phyloP scores from a whole-genome alignment of 1,284 basidiomycete species.

The Ganoderma meredithae region DNA sequence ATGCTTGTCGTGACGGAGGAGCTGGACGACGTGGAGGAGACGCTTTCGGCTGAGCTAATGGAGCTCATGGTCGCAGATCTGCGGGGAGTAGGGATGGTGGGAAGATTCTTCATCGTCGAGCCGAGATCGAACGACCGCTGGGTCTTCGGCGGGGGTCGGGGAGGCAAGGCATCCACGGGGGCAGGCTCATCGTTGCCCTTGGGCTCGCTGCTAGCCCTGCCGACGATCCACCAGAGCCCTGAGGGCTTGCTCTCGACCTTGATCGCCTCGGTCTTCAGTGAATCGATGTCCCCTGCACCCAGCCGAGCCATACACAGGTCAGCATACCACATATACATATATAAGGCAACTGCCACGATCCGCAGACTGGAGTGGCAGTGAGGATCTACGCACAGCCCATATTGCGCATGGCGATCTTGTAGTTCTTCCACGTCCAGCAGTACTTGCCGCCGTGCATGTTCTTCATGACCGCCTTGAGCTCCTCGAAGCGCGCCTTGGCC shows the following conservation, averaged over 20 bases:
- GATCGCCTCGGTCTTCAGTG: slow-evolving; percentile 61
- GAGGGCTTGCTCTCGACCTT: slow-evolving; percentile 63
- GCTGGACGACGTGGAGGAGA: slow-evolving; percentile 34
- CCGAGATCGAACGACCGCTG: slow-evolving; percentile 37
- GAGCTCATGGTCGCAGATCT: slow-evolving; percentile 39
- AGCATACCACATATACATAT: slow-evolving; percentile 1
- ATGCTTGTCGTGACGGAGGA: slow-evolving; percentile 25
- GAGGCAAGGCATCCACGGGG: slow-evolving; percentile 20
- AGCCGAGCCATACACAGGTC: slow-evolving; percentile 15
- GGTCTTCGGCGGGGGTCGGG: slow-evolving; percentile 33
- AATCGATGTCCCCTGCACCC: slow-evolving; percentile 65
- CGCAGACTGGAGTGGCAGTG: slow-evolving; percentile 9
- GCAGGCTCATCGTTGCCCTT: slow-evolving; percentile 41
- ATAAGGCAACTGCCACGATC: background rate
- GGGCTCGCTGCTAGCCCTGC: slow-evolving; percentile 47
- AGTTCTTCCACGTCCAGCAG: slow-evolving; percentile 82
- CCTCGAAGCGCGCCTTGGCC: slow-evolving; percentile 67
- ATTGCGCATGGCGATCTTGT: slow-evolving; percentile 75
- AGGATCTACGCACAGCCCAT: slow-evolving; percentile 72
- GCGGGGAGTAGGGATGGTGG: slow-evolving; percentile 32
- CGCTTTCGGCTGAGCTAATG: slow-evolving; percentile 39
- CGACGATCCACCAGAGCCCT: slow-evolving; percentile 66
- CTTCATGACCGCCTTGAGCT: slow-evolving; percentile 73
- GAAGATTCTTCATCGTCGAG: slow-evolving; percentile 37
- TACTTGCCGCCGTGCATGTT: slow-evolving; percentile 78